Base-by-base conservation (phyloP, 2,329 filamentous ascomycete genomes). In the Neonectria magnoliae region DNA sequence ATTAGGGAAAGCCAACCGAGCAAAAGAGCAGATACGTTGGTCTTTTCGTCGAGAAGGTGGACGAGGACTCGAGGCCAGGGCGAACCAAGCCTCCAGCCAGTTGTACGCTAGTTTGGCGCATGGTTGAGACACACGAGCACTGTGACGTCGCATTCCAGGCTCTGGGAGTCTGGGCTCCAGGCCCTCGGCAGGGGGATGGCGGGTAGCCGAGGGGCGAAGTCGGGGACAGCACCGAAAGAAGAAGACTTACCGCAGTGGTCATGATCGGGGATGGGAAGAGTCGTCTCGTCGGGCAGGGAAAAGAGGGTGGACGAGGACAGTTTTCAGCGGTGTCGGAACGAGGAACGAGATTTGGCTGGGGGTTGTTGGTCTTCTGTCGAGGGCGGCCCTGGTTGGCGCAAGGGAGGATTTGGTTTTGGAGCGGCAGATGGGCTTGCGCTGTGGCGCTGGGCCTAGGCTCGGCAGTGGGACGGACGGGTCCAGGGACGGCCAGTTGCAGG, bases 121-220 rank as follows among this genome's bases (percentile, higher is more conserved):
- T 72, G 72, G 75, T 72, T 75, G 75, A 77, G 75, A 78, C 78
- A 79, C 76, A 75, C 73, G 69, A 78, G 73, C 75, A 68, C 66
- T 74, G 74, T 78, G 75, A 78, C 76, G 76, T 76, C 75, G 76
- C 69, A 72, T 71, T 69, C 69, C 67, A 42, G 61, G 62, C 64
- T 57, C 64, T 68, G 62, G 62, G 61, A 60, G 62, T 57, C 64
- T 68, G 61, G 62, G 50, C 70, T 51, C 48, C 31, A 61, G 65
- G 55, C 70, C 62, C 64, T 66, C 66, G 60, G 60, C 55, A 57
- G 52, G 60, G 55, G 55, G 44, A 33, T n/a, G n/a, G 47, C 25
- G 45, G 36, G 44, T 41, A 29, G 25, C 42, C 33, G 20, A 42
- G 36, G 36, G 60, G 44, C 36, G 50, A 62, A 48, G 51, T 18